Base-by-base conservation (phyloP, 305 asterid species). In the Fraxinus nigra region DNA sequence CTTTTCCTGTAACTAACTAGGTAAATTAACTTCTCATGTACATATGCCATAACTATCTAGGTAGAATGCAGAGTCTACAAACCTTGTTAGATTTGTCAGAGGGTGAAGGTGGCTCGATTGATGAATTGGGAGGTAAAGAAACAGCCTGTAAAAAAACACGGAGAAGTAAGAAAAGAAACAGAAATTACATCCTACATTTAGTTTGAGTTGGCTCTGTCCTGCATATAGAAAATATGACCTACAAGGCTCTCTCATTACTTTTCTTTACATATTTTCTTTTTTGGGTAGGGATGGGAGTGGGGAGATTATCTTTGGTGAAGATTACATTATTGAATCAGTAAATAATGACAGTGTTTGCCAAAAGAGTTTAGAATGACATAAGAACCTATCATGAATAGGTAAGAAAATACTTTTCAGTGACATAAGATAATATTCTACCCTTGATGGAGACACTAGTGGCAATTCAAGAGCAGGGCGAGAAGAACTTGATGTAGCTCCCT, bases 401-500 rank as follows among this genome's bases (percentile, higher is more conserved):
- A 54, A 33, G 80, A 34, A 72, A 76, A 81, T 79, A 63, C 65
- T 18, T 18, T 22, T 67, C 26, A 48, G 11, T 74, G n/a, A 78
- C 28, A 7, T 20, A 56, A 40, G 84, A 61, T 61, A 74, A 72
- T 20, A 61, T 77, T 81, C 86, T 91, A 95, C 98, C 99, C 90
- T 89, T 80, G 91, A 76, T 78, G 97, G 93, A 88, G 93, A 85
- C 46, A 56, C 80, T 75, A 76, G 88, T 0, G 93, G 94, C 82
- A 85, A 46, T 84, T 89, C 94, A 81, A 94, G 92, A 56, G 92
- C 92, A 40, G 92, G 94, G 84, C 79, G 85, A 13, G 89, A 81
- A 51, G 91, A 85, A 84, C 91, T 86, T 69, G 95, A 87, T 59
- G 91, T 85, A 65, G 80, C 72, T 78, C 90, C 96, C 99, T 95